Base-by-base conservation (phyloP, 768 basidiomycete species). In the Collybiopsis luxurians region DNA sequence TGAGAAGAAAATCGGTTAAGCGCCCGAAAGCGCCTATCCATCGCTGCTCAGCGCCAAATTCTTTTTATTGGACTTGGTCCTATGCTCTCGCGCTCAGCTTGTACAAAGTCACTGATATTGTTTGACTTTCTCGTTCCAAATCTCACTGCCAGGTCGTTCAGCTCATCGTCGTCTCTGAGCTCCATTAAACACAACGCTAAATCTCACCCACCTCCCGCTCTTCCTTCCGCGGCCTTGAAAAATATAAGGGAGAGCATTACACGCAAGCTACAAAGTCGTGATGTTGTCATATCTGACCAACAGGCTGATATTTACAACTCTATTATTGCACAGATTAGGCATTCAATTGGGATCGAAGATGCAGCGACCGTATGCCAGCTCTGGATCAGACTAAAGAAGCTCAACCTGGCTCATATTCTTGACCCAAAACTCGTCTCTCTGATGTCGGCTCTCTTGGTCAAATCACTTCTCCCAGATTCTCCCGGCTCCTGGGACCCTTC, bases 81-180 rank as follows among this genome's bases (percentile, higher is more conserved):
- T 53, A 53, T 53, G 51, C 11, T 53, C 40, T 38, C 40, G 23
- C 51, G 51, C 24, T 30, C 51, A 26, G 24, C 38, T 38, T 19
- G 36, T 42, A 23, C 51, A 13, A 53, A 53, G 51, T 56, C 55
- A 24, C 46, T 40, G 38, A 50, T 64, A 46, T 62, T 77, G 12
- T 64, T 80, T 43, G 77, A 82, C 61, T 77, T 79, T 60, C 73
- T 82, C 28, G 69, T 69, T 21, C 76, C 79, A 7, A 69, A 68
- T 52, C 60, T 75, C 17, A 60, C 65, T 1, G 50, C 60, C n/a
- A 66, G 68, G 34, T 26, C 55, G 10, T 27, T 59, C 15, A 58
- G 52, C 45, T 54, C 64, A 10, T 31, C 38, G 3, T 3, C 24
- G 9, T 5, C 2, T 39, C 55, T 26, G 30, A 17, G 26, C 4